These are phyloP conservation scores for Penicillium ucsense DNA, from an alignment of 495 filamentous ascomycete species.

Conservation along the genomic window DNA sequence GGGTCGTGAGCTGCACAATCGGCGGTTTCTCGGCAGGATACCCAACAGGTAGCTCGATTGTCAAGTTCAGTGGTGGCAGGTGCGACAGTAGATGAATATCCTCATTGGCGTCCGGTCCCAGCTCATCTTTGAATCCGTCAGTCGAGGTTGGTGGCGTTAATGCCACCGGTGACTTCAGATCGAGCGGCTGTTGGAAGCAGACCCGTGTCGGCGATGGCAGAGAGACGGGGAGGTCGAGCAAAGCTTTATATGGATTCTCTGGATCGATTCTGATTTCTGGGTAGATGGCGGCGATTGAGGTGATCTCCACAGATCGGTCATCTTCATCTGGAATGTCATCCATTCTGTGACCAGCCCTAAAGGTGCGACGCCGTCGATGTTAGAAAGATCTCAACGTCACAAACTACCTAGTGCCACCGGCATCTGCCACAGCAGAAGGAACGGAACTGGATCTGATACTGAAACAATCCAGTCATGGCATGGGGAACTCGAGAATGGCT, in stretches of 20 bases:
- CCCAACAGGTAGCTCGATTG: constrained; percentile 57
- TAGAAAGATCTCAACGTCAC: neutral
- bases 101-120: constrained; percentile 9
- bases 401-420: no score
- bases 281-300: constrained; percentile 77
- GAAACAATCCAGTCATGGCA: no score
- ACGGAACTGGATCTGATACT: no score
- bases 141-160: constrained; percentile 40
- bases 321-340: constrained; percentile 37
- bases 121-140: constrained; percentile 22
- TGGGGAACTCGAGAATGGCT: neutral
- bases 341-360: constrained; percentile 12
- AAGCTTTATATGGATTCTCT: constrained; percentile 47
- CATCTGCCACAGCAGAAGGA: no score
- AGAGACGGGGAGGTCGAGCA: constrained; percentile 63
- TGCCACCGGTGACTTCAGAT: constrained; percentile 25
- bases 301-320: constrained; percentile 69
- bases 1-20: constrained; percentile 50
- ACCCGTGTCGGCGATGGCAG: constrained; percentile 60
- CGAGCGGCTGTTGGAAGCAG: constrained; percentile 50
- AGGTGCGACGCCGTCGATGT: neutral
- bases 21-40: constrained; percentile 69
- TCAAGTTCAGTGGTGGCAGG: constrained; percentile 64
- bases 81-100: constrained; percentile 61
- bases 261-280: constrained; percentile 66